Evolutionary conservation across 345 rosid genomes (phyloP), one percentile per base, ranked within the genome.

Genomic region (Eucalyptus pumila): DNA sequence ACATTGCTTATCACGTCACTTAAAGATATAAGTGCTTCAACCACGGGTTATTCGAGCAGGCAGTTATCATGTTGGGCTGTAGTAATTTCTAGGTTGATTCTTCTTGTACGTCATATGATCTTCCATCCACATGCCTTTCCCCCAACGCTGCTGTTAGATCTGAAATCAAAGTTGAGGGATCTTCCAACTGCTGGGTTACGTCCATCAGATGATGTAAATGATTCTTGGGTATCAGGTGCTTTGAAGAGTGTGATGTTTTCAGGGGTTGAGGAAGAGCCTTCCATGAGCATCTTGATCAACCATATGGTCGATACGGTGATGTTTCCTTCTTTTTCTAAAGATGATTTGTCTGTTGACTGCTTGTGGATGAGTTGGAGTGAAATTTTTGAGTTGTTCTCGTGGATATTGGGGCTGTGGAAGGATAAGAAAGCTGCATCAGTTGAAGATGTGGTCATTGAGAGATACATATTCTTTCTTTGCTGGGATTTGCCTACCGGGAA

Each of bases 371-470:
- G 92, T 89, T 93, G 93, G 92, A 91, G 90, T 91, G 95, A 95
- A 87, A 37, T 95, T 72, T 90, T 90, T 91, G 91, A 92, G 87
- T 91, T 91, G 86, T 94, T 98, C 91, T 95, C 96, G 40, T 65
- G 90, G 92, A 90, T 98, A 93, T 90, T 94, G 92, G 98, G 95
- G 67, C 89, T 94, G 24, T 98, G 99, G 99, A 95, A 94, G 89
- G 97, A 97, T 32, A 95, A 91, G 91, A 94, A 91, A 87, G 95
- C 99, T 87, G 90, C 87, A 87, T 90, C 91, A 52, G 92, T 95
- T 91, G 99, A 95, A 94, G 99, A 97, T 90, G 93, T 97, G 89
- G 91, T 98, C 60, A 92, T 96, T 90, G 99, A 98, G 94, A 95
- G 99, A 93, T 98, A 98, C 91, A 80, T 96, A 85, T 98, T 95